These are phyloP conservation scores for Pythium coloratum DNA, from an alignment of 352 stramenopile species.

Conservation along the genomic window DNA sequence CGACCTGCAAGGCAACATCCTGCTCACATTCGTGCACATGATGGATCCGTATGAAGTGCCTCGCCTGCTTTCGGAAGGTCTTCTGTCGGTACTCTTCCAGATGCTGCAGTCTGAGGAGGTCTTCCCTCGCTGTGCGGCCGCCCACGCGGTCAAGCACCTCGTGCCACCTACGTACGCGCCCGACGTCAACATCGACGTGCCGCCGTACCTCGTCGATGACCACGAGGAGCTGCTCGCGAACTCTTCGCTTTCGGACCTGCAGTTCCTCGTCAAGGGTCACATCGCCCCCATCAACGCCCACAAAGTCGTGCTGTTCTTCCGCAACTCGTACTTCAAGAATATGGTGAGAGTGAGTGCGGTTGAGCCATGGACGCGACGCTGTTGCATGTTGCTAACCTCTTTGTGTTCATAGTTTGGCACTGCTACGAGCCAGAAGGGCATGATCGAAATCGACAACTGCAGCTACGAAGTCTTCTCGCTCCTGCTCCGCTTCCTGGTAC, in stretches of 20 bases:
- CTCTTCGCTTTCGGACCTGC: conserved; percentile 78
- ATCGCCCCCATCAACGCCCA: conserved; percentile 87
- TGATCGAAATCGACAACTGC: conserved; percentile 89
- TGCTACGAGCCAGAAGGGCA: conserved; percentile 75
- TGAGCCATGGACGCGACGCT: neutral
- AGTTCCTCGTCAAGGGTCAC: conserved; percentile 86
- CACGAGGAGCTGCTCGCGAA: conserved; percentile 88
- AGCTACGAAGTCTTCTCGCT: conserved; percentile 88
- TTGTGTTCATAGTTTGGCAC: conserved; percentile 60
- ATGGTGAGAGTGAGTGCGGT: conserved; percentile 84
- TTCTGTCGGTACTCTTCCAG: conserved; percentile 77
- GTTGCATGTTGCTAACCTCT: conserved; percentile 7
- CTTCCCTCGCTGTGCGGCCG: conserved; percentile 77
- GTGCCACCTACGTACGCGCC: conserved; percentile 70
- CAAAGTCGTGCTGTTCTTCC: conserved; percentile 89
- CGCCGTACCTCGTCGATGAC: conserved; percentile 81
- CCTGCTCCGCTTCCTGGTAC: conserved; percentile 80
- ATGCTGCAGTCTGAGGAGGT: conserved; percentile 78
- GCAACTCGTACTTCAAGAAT: conserved; percentile 92
- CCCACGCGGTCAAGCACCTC: conserved; percentile 86
- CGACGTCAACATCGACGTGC: conserved; percentile 76
- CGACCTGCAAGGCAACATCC: conserved; percentile 79
- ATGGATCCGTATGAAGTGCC: conserved; percentile 79
- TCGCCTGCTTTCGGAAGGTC: conserved; percentile 69
- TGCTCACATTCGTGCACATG: conserved; percentile 90